Percentiles rank a stretch among this genome's conserved stretches.
phyloP scores from a whole-genome alignment of 192 early-diverging fungal genomes.

The Phycomyces nitens region DNA sequence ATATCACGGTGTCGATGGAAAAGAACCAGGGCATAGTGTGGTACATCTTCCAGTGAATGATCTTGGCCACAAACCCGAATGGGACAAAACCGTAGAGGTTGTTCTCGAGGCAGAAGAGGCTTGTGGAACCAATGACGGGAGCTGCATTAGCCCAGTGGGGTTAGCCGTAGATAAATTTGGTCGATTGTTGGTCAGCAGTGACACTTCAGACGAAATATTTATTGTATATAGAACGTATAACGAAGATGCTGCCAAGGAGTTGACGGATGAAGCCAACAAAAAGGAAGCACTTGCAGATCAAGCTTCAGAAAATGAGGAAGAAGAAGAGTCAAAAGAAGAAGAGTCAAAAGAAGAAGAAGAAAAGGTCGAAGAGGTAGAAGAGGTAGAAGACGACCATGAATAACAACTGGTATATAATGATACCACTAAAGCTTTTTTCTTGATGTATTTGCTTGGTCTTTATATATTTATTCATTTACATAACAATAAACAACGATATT shows the following conservation, averaged over 20 bases:
- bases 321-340: not conserved
- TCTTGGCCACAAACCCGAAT: slow-evolving; percentile 26
- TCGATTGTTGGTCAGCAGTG: slow-evolving; percentile 20
- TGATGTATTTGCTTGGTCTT: too few species aligned
- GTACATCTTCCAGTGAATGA: slow-evolving; percentile 28
- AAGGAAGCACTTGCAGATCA: slow-evolving; percentile 5
- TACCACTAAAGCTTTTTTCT: too few species aligned
- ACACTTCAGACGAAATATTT: slow-evolving; percentile 23
- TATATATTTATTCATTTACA: too few species aligned
- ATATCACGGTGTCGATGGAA: slow-evolving; percentile 7
- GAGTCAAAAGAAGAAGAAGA: not conserved
- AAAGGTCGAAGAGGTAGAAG: not conserved
- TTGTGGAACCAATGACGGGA: not conserved
- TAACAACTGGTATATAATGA: too few species aligned
- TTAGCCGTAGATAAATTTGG: slow-evolving; percentile 21
- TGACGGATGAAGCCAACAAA: slow-evolving; percentile 13
- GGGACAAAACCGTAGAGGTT: slow-evolving; percentile 21
- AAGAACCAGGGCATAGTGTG: slow-evolving; percentile 13
- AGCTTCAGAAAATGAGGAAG: slow-evolving; percentile 5
- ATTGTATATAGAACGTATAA: slow-evolving; percentile 20
- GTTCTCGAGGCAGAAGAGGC: slow-evolving; percentile 13
- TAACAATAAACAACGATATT: too few species aligned
- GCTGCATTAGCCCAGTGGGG: slow-evolving; percentile 12
- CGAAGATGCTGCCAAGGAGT: slow-evolving; percentile 11
- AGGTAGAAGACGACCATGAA: not conserved